Evolutionary conservation across 768 basidiomycete genomes (phyloP), one percentile per base, ranked within the genome.

Genomic region (Boletus vinaceobasis): DNA sequence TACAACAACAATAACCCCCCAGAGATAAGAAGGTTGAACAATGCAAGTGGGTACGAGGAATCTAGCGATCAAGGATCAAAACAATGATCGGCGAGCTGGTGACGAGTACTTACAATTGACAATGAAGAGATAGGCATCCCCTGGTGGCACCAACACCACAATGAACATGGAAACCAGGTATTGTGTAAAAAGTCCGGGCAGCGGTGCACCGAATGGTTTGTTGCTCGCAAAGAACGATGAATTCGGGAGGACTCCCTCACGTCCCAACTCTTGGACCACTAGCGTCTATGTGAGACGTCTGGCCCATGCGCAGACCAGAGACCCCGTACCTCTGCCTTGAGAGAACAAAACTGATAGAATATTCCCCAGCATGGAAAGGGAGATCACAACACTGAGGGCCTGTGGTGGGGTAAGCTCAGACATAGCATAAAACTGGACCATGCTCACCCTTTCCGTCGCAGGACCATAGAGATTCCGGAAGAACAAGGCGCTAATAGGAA

Each of bases 251-350:
- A 88, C 74, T 1, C 85, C 87, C 61, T 89, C 87, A 14, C 86
- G 76, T 0, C 87, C 88, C 4, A 88, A 75, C 65, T 88, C 87
- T 64, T 89, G 88, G 9, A 87, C 78, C 10, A 88, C 86, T 87
- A 40, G 0, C 27, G 31, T 21, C 43, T 15, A 21, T 15, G 21
- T 64, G 14, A 60, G 60, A 64, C 1, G 56, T 39, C 19, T 10
- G 7, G 5, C 14, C 19, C 23, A 29, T 8, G 31, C 29, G 23
- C 11, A 32, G 37, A 36, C 31, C n/a, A 39, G 7, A 64, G 43
- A 65, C 67, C 1, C 23, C 52, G 15, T 59, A 86, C 86, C 80
- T 77, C 87, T 74, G 14, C 85, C 84, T 63, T 88, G 84, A 1
- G 79, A 67, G 62, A 88, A 90, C 54, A 86, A 76, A 1, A 83